phyloP scores from a whole-genome alignment of 2,329 filamentous ascomycete species.

The Thielaviopsis populi region DNA sequence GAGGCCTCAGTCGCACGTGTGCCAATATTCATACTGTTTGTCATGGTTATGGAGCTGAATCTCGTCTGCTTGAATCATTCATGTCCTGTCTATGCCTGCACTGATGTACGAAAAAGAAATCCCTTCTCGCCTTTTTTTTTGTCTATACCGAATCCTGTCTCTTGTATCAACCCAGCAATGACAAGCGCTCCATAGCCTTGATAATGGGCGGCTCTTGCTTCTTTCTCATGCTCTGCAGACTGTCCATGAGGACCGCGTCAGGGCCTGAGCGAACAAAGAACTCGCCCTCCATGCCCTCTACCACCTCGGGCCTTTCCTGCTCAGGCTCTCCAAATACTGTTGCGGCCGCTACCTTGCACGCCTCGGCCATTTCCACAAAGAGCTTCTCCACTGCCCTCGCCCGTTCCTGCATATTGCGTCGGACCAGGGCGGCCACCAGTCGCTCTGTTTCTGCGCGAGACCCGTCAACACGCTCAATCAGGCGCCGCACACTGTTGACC shows the following conservation, averaged over 20 bases:
- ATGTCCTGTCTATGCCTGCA: not conserved
- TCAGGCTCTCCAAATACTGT: constrained; percentile 46
- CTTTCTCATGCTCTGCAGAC: constrained; percentile 31
- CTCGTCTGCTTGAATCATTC: not conserved
- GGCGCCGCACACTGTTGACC: constrained; percentile 66
- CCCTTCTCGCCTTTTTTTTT: not conserved
- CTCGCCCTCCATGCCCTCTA: constrained; percentile 18
- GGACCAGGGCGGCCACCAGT: constrained; percentile 61
- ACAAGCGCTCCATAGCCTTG: constrained; percentile 34
- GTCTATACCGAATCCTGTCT: not conserved
- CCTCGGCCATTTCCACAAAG: constrained; percentile 57
- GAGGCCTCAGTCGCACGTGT: not conserved
- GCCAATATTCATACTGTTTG: not conserved
- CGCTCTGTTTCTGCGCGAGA: constrained; percentile 56
- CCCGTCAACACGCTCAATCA: constrained; percentile 68
- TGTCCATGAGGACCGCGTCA: constrained; percentile 38
- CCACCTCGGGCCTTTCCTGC: constrained; percentile 18
- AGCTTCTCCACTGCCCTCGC: constrained; percentile 62
- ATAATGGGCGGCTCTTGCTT: constrained; percentile 35
- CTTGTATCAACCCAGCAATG: constrained; percentile 32
- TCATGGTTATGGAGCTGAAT: not conserved
- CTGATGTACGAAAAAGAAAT: not conserved
- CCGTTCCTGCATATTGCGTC: constrained; percentile 75
- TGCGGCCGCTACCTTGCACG: constrained; percentile 48
- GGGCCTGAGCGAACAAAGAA: constrained; percentile 31